A percentile compares a stretch with the other conserved stretches of the same genome.
These are phyloP conservation scores for Kuraishia hungarica DNA, from an alignment of 805 yeast species.

Conservation along the genomic window DNA sequence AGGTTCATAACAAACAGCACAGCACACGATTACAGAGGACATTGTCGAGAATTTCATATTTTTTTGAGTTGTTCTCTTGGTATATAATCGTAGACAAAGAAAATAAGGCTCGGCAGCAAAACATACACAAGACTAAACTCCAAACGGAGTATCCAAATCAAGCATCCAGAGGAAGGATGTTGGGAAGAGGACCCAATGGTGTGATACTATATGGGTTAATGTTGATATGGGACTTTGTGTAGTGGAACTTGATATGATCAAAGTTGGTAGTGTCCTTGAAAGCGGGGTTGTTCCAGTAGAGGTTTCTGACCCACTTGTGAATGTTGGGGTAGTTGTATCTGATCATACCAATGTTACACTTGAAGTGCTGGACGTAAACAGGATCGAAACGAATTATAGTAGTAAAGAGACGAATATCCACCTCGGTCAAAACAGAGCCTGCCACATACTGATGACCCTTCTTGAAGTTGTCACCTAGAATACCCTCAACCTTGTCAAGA, in stretches of 20 bases:
- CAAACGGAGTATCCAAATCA: background rate
- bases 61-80: background rate
- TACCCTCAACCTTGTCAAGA: conserved; percentile 60
- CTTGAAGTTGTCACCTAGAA: conserved; percentile 38
- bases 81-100: background rate
- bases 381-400: conserved; percentile 90
- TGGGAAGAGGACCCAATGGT: conserved; percentile 82
- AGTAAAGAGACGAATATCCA: conserved; percentile 80
- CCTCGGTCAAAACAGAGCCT: conserved; percentile 73
- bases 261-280: conserved; percentile 77
- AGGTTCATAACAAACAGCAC: too few relatives aligned
- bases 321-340: conserved; percentile 71
- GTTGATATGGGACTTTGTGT: conserved; percentile 74
- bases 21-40: too few relatives aligned
- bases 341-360: conserved; percentile 79
- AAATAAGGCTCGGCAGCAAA: background rate
- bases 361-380: conserved; percentile 92
- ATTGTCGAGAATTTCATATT: background rate
- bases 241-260: conserved; percentile 86
- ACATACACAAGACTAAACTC: background rate
- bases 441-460: conserved; percentile 33
- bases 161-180: conserved; percentile 43
- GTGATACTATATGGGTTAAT: conserved; percentile 82
- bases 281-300: conserved; percentile 74
- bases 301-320: conserved; percentile 70